Evolutionary conservation across 108 stramenopile genomes (phyloP), one percentile per base, ranked within the genome.

Genomic region (Thalassiosira profunda): DNA sequence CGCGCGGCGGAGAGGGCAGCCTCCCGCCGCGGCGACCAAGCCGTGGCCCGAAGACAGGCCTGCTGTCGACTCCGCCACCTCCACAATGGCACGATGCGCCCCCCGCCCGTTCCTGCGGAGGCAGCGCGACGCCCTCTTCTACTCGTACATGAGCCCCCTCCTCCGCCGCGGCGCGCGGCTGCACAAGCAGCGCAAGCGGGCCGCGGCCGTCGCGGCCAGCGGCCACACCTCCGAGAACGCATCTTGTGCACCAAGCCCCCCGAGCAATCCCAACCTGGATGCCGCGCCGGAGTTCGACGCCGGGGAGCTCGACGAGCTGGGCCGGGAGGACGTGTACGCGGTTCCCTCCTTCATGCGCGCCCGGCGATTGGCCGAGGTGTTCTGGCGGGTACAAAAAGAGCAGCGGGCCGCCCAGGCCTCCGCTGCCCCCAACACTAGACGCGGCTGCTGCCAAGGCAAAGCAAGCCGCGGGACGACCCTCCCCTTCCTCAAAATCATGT

Each of bases 401-500:
- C 23, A 51, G 2, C 54, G 30, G 21, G 55, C 25, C 2, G 48
- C 67, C 7, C 72, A 72, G n/a, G 15, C 29, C 1, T 30, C 58
- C 10, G n/a, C n/a, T n/a, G n/a, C n/a, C n/a, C n/a, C n/a, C n/a
- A n/a, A n/a, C n/a, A n/a, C n/a, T n/a, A n/a, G n/a, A n/a, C n/a
- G n/a, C n/a, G n/a, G n/a, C n/a, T n/a, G n/a, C n/a, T n/a, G n/a
- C n/a, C n/a, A n/a, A n/a, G n/a, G n/a, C n/a, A n/a, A n/a, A n/a
- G n/a, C n/a, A n/a, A n/a, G n/a, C n/a, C n/a, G n/a, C n/a, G n/a
- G n/a, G n/a, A n/a, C n/a, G n/a, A n/a, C n/a, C n/a, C n/a, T n/a
- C n/a, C n/a, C n/a, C n/a, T 20, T 69, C 0, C 4, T 51, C 11
- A 42, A 31, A 11, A 77, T 83, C 2, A 60, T 96, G 26, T 96